Conservation (phyloP, 2,329 filamentous ascomycete species). For the Fusarium stilboides region DNA sequence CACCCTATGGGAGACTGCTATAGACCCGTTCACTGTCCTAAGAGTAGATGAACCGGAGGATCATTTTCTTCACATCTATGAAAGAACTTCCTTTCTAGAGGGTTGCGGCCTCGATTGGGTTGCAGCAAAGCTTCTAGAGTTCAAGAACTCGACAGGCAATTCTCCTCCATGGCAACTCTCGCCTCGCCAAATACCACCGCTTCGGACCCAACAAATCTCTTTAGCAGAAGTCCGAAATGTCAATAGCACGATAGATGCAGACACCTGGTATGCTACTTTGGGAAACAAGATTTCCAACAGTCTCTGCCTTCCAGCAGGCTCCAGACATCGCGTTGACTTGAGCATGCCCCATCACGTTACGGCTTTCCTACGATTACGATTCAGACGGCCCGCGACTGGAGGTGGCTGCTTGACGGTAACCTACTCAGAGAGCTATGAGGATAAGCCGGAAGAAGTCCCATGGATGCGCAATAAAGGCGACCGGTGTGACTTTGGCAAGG, state of each 20-base stretch:
- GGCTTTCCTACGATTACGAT: background rate
- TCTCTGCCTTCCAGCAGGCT: background rate
- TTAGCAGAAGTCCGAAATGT: slow-evolving; percentile 1
- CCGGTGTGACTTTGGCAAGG: background rate
- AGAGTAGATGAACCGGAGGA: background rate
- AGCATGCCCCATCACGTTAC: background rate
- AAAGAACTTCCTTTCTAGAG: background rate
- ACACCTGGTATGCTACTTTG: background rate
- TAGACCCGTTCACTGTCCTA: background rate
- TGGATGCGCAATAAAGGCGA: background rate
- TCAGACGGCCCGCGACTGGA: background rate
- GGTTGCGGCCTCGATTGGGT: background rate
- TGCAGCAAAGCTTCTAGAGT: background rate
- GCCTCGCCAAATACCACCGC: background rate
- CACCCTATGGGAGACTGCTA: background rate
- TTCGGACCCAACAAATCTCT: rapidly evolving
- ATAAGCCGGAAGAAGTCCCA: background rate
- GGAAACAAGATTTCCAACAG: too few relatives aligned
- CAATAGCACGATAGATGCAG: background rate
- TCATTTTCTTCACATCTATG: slow-evolving; percentile 13
- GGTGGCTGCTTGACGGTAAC: background rate
- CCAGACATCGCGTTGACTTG: background rate
- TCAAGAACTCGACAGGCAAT: background rate
- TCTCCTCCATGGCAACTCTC: slow-evolving; percentile 3
- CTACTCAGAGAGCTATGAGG: slow-evolving; percentile 1